A percentile compares a stretch with the other conserved stretches of the same genome.
Conservation (phyloP, 768 basidiomycete species). For the Russula griseocarnosa region DNA sequence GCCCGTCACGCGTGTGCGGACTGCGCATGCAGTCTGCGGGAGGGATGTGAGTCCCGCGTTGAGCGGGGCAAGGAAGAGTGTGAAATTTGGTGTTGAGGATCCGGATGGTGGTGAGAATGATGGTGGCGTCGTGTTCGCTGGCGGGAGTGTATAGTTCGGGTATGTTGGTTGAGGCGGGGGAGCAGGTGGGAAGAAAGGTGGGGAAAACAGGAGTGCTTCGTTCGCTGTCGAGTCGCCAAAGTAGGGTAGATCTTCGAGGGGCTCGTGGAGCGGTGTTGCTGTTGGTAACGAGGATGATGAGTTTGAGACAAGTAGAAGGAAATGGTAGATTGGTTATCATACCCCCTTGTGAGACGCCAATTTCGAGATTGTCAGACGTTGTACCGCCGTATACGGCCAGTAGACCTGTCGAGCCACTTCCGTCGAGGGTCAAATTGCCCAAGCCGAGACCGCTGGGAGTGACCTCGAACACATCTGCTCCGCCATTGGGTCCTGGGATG, state of each 20-base stretch:
- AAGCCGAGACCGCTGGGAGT: conserved; percentile 41
- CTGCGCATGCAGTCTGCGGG: conserved; percentile 57
- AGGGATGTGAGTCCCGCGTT: conserved; percentile 40
- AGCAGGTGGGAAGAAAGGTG: conserved; percentile 42
- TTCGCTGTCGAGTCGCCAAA: conserved; percentile 73
- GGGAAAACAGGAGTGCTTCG: conserved; percentile 70
- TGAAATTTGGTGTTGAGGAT: conserved; percentile 42
- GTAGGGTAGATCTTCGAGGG: conserved; percentile 45
- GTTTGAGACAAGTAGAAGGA: too few species aligned
- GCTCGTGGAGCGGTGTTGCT: conserved; percentile 43
- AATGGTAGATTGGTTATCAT: neutral
- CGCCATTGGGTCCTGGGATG: conserved; percentile 40
- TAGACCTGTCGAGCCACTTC: conserved; percentile 42
- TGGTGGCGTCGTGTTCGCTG: conserved; percentile 45
- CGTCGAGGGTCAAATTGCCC: conserved; percentile 48
- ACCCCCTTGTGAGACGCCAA: conserved; percentile 47
- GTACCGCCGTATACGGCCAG: conserved; percentile 43
- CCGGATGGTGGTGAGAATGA: conserved; percentile 40
- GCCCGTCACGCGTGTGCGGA: conserved; percentile 35
- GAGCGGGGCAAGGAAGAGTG: conserved; percentile 54
- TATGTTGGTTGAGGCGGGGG: conserved; percentile 43
- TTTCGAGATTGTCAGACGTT: conserved; percentile 48
- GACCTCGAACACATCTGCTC: conserved; percentile 47
- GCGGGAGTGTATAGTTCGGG: conserved; percentile 74
- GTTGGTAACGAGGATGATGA: too few species aligned